phyloP scores from a whole-genome alignment of 768 basidiomycete genomes.

The Sarcomyxa edulis region DNA sequence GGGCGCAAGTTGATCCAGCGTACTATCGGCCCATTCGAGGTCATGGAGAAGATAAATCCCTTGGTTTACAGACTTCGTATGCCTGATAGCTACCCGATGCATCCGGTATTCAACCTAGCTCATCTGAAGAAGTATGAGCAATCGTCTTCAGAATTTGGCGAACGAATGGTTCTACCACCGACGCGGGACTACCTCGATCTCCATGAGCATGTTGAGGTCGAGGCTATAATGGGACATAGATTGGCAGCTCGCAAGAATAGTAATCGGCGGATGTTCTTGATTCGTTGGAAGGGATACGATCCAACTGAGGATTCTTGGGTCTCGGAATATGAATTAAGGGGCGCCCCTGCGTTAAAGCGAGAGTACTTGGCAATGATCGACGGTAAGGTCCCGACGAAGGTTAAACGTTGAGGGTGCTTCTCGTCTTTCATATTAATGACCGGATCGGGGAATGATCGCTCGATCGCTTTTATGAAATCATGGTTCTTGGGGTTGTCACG shows the following conservation, averaged over 20 bases:
- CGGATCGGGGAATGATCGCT: too few species aligned
- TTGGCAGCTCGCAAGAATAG: not conserved
- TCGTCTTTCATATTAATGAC: too few species aligned
- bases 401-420: too few species aligned
- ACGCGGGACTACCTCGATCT: not conserved
- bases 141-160: not conserved
- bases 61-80: slow-evolving; percentile 6
- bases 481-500: too few species aligned
- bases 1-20: slow-evolving; percentile 3
- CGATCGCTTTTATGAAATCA: too few species aligned
- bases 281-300: slow-evolving; percentile 5
- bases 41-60: too few species aligned
- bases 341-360: slow-evolving; percentile 1
- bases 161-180: not conserved
- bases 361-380: too few species aligned
- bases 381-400: too few species aligned
- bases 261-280: slow-evolving; percentile 1
- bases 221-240: not conserved
- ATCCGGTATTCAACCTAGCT: slow-evolving; percentile 7
- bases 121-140: not conserved
- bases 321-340: not conserved
- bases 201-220: not conserved
- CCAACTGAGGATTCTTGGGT: slow-evolving; percentile 2
- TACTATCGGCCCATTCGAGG: too few species aligned
- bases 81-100: slow-evolving; percentile 9